Evolutionary conservation across 441 rosid species (phyloP), one percentile per base, ranked within the genome.

Genomic region (Viola pubescens): DNA sequence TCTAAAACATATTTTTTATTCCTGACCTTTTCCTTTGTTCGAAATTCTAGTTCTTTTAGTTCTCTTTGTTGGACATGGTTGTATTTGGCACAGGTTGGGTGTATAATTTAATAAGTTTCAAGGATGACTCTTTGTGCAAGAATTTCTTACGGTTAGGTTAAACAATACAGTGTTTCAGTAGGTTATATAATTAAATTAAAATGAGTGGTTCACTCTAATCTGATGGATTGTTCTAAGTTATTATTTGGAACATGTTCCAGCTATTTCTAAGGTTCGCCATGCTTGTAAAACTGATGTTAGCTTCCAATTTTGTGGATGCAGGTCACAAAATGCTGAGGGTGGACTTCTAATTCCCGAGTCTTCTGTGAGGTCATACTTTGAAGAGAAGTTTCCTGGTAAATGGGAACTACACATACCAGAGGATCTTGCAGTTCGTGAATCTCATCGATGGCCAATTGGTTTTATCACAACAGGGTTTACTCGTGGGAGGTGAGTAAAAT

Each of bases 391-490:
- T 60, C 61, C 70, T 46, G 91, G 97, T 51, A 58, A 69, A 42
- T 85, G 97, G 98, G 86, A 84, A 71, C 81, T 84, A 59, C 77
- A 76, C 48, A 58, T 80, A 66, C 71, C 92, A 34, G 77, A 74
- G 63, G 90, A 84, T 52, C 61, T 71, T 52, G 65, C 68, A 51
- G 56, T 72, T 38, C 63, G 58, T 55, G 77, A 78, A 67, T 72
- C 80, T 63, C 75, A 74, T 61, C 67, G 90, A 59, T 83, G 81
- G 82, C 92, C 96, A 37, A 74, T 92, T 10, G 98, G 98, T 62
- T 92, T 92, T 63, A 80, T 87, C 37, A 86, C 96, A 10, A 74
- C 94, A 42, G 97, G 97, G 50, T 84, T 84, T 59, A 83, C 87
- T 45, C 75, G 76, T 59, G 96, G 98, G 60, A 89, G 94, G 98